These are phyloP conservation scores for Quercus engelmannii DNA, from an alignment of 306 rosid genomes.

Conservation along the genomic window DNA sequence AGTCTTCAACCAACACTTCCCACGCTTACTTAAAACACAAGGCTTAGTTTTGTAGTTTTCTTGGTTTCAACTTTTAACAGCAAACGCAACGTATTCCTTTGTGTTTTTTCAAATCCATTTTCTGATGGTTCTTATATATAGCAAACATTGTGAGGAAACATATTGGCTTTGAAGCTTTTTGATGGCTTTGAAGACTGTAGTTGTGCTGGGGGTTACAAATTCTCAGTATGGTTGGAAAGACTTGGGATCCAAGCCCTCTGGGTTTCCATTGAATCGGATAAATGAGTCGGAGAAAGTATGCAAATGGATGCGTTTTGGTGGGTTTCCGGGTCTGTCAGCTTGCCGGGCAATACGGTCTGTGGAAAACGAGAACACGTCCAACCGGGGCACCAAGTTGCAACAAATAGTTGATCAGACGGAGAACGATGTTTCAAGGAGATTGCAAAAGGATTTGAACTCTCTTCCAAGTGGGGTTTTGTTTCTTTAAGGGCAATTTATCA, in stretches of 20 bases:
- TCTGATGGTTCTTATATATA: background rate
- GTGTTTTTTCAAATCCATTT: background rate
- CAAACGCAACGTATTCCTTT: background rate
- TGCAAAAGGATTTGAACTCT: constrained; percentile 35
- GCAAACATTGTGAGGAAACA: background rate
- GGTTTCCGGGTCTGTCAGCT: constrained; percentile 10
- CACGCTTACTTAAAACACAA: background rate
- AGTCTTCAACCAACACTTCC: background rate
- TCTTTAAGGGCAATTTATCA: background rate
- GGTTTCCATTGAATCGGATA: constrained; percentile 9
- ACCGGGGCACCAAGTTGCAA: constrained; percentile 22
- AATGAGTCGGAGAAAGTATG: constrained; percentile 19
- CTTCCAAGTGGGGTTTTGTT: constrained; percentile 41
- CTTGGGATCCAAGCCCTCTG: constrained; percentile 11
- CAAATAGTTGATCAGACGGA: constrained; percentile 30
- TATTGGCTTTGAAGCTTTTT: background rate
- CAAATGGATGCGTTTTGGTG: constrained; percentile 24
- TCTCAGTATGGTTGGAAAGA: constrained; percentile 23
- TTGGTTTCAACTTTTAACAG: background rate
- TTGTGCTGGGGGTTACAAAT: constrained; percentile 14
- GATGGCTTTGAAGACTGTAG: constrained; percentile 29
- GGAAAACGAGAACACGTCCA: constrained; percentile 19
- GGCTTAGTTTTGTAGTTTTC: background rate
- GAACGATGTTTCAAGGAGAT: constrained; percentile 30
- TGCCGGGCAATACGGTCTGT: background rate